Evolutionary conservation across 2,329 filamentous ascomycete species (phyloP), one percentile per base, ranked within the genome.

Genomic region (Fusarium aywerte): DNA sequence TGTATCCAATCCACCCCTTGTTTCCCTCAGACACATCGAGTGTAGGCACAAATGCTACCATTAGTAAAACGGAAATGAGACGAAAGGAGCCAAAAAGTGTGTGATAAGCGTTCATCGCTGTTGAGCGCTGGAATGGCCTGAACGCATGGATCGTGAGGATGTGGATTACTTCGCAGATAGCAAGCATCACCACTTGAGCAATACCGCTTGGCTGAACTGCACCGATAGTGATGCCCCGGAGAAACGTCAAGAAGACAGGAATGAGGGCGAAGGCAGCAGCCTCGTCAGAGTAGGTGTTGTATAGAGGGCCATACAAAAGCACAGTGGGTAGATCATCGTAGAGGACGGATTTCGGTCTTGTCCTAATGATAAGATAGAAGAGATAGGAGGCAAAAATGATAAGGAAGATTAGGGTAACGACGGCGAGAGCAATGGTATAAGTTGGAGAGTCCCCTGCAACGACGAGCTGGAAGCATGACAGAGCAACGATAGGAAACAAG

Each of bases 81-180:
- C 96, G 89, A 15, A 97, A 82, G 3, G 85, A 81, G 1, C 93
- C 88, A 77, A 97, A 97, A 65, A 93, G 88, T 3, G 91, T 92
- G 73, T 98, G 94, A 70, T 97, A 97, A 11, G 92, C 88, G 75
- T 98, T 98, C 96, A 99, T 99, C 27, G 95, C 97, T 0, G 96
- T 98, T 21, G 94, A 89, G 3, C 90, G 89, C 62, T 95, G 90
- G 74, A 96, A 99, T 1, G 96, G 96, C 16, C 92, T 89, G 81
- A 98, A 97, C 9, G 93, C 92, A 72, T 96, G 90, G 6, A 98
- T 81, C 0, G 94, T 95, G 42, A 98, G 83, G 33, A 97, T 89
- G 60, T 94, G 88, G 32, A 97, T 90, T 65, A 98, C 91, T 80
- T 99, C 96, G 78, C 94, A 97, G 54, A 97, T 95, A 25, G 94